Conservation (phyloP, 805 yeast genomes). For the Tetrapisispora fleetii region DNA sequence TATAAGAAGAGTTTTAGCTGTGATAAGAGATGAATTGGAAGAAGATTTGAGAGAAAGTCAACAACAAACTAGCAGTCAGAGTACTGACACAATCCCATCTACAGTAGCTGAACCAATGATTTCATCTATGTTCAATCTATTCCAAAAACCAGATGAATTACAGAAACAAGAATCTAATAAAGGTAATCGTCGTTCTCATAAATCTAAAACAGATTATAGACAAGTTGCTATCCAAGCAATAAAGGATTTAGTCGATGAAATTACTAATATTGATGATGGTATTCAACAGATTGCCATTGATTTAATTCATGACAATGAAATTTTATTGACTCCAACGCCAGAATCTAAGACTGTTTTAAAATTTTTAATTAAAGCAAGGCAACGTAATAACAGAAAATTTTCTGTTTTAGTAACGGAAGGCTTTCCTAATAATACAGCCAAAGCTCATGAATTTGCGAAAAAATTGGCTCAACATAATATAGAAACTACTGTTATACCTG, state of each 20-base stretch:
- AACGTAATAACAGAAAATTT: conserved; percentile 66
- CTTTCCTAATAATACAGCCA: conserved; percentile 76
- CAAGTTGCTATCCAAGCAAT: conserved; percentile 87
- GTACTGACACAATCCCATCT: conserved; percentile 5
- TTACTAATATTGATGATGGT: conserved; percentile 79
- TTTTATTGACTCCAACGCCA: conserved; percentile 84
- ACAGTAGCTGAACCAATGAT: conserved; percentile 42
- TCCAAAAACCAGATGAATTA: conserved; percentile 40
- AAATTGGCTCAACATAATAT: conserved; percentile 75
- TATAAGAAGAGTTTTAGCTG: conserved; percentile 76
- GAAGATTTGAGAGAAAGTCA: conserved; percentile 32
- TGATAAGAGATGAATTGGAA: conserved; percentile 78
- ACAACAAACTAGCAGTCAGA: background rate
- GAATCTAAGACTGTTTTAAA: conserved; percentile 81
- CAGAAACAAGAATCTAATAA: conserved; percentile 13
- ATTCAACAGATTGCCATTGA: conserved; percentile 87
- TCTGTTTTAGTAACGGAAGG: conserved; percentile 87
- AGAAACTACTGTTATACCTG: conserved; percentile 86
- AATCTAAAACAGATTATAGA: conserved; percentile 50
- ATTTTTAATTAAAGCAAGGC: conserved; percentile 75
- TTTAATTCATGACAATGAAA: conserved; percentile 85
- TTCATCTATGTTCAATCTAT: conserved; percentile 77
- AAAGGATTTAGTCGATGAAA: conserved; percentile 85
- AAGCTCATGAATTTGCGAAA: conserved; percentile 72
- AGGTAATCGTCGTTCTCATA: conserved; percentile 11